Conservation (phyloP, 768 basidiomycete species). For the Leccinum boreale region DNA sequence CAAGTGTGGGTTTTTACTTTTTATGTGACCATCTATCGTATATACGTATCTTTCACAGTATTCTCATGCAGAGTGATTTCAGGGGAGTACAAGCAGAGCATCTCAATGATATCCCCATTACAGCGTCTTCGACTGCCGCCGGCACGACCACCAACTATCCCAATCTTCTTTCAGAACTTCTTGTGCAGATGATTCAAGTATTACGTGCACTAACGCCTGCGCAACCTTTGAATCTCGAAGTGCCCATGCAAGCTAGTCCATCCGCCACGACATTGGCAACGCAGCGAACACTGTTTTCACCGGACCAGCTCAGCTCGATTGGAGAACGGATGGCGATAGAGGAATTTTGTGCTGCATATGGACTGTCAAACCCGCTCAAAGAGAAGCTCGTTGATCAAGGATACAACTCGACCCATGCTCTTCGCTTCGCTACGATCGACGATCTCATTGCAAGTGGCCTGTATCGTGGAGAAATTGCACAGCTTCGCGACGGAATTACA, state of each 20-base stretch:
- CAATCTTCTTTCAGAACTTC: neutral
- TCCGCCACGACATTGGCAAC: neutral
- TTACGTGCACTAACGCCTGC: neutral
- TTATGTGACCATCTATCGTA: slow-evolving; percentile 2
- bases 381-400: neutral
- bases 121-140: too few relatives aligned
- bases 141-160: neutral
- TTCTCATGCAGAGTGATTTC: slow-evolving; percentile 76
- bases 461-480: neutral
- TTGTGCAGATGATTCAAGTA: neutral
- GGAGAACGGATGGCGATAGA: too few relatives aligned
- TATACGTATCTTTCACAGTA: slow-evolving; percentile 38
- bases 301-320: too few relatives aligned
- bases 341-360: too few relatives aligned
- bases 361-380: too few relatives aligned
- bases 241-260: too few relatives aligned
- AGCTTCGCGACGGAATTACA: neutral
- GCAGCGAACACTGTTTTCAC: too few relatives aligned
- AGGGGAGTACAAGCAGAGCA: slow-evolving; percentile 75
- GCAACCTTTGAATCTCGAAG: neutral
- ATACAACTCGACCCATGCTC: neutral
- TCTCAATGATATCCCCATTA: slow-evolving; percentile 93
- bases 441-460: neutral
- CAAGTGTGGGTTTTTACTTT: slow-evolving; percentile 48
- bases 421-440: neutral